Base-by-base conservation (phyloP, 108 stramenopile genomes). In the Pelagomonas calceolata region DNA sequence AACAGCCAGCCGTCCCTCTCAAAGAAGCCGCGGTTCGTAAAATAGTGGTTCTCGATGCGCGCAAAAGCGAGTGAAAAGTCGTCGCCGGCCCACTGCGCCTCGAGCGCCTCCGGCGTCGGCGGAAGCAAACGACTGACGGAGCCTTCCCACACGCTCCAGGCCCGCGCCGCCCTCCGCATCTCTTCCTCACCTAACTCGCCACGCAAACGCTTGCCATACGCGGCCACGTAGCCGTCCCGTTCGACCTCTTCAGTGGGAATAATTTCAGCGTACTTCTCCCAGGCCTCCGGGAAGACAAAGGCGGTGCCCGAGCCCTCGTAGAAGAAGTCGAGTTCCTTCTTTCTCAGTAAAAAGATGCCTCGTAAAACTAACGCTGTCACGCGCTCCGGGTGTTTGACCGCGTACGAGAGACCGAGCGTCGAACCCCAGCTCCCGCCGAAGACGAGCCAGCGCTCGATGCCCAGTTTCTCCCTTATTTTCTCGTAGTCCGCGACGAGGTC, bases 351-450 rank as follows among this genome's bases (percentile, higher is more conserved):
- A 71, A 84, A 88, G 30, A 88, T 77, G 18, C 87, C 87, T n/a
- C 87, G 74, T 39, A 88, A 45, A 18, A 88, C 70, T 46, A 88
- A 32, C 15, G 65, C 85, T 36, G 70, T 66, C 29, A 80, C 76
- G 36, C 80, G 73, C 18, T 84, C 66, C 26, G 81, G 84, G 77
- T 81, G 84, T 10, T 21, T 37, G 65, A 76, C 70, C 29, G 79
- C 79, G 69, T 88, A 88, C 34, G 78, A 43, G 26, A 88, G 66
- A 18, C 63, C 66, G 30, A 88, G 68, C 29, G 86, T 86, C 36
- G 71, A 74, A 0, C 86, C 86, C 79, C 78, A 86, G 37, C 74
- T 75, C 5, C 86, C 86, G 32, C 86, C 86, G 73, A 83, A 86
- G 18, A 86, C 86, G 16, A 82, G 65, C 86, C 86, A 86, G 63